A percentile compares a stretch with the other conserved stretches of the same genome.
phyloP scores from a whole-genome alignment of 2,329 filamentous ascomycete species.

The Amphichorda felina region DNA sequence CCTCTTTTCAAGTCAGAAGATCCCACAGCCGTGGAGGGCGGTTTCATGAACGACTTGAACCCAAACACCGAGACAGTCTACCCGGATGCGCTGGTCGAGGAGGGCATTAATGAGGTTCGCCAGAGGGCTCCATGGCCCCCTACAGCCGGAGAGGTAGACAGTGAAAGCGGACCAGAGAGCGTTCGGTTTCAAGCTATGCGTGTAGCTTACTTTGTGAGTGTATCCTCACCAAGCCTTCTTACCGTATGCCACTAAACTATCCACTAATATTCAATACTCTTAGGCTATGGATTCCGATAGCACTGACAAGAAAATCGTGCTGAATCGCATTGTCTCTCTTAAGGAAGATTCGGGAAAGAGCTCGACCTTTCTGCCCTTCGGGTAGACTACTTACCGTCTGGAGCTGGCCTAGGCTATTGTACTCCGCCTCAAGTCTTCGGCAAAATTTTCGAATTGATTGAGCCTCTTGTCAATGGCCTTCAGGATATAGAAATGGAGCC shows the following conservation, averaged over 20 bases:
- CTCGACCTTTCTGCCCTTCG: too few relatives aligned
- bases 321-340: constrained; percentile 85
- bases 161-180: constrained; percentile 49
- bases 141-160: constrained; percentile 53
- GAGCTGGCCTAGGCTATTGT: too few relatives aligned
- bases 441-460: too few relatives aligned
- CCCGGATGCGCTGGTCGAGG: constrained; percentile 62
- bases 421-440: too few relatives aligned
- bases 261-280: too few relatives aligned
- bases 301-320: constrained; percentile 64
- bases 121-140: constrained; percentile 68
- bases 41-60: constrained; percentile 71
- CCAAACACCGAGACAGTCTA: constrained; percentile 67
- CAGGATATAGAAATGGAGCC: too few relatives aligned
- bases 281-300: constrained; percentile 67
- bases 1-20: constrained; percentile 73
- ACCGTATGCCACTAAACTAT: too few relatives aligned
- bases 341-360: constrained; percentile 78
- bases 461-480: too few relatives aligned
- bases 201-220: constrained; percentile 61
- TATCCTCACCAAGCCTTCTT: too few relatives aligned
- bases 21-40: constrained; percentile 62
- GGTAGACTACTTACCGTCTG: too few relatives aligned
- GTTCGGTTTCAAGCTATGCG: constrained; percentile 82
- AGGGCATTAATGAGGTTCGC: constrained; percentile 64